Percentiles rank a stretch among this genome's conserved stretches.
Evolutionary conservation across 371 early-diverging fungal genomes (phyloP).

Genomic region (Dichotomocladium elegans): DNA sequence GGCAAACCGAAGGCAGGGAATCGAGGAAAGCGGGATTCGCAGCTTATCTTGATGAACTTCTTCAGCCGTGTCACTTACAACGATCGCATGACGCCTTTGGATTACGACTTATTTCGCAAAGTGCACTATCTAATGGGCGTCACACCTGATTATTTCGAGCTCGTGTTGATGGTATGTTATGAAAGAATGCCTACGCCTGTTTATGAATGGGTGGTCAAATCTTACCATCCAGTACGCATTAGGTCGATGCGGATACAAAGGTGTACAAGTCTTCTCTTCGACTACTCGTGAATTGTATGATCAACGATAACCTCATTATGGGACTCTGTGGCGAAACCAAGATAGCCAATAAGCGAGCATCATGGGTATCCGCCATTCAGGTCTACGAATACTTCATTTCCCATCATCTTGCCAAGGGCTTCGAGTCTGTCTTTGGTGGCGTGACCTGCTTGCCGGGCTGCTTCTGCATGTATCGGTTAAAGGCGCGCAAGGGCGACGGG

Average conservation of each 20-base stretch:
- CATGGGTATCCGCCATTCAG: slow-evolving; percentile 91
- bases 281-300: slow-evolving; percentile 72
- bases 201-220: too few species aligned
- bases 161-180: slow-evolving; percentile 78
- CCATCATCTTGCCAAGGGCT: slow-evolving; percentile 90
- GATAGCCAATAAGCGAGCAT: slow-evolving; percentile 80
- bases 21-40: slow-evolving; percentile 94
- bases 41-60: slow-evolving; percentile 92
- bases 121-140: slow-evolving; percentile 72
- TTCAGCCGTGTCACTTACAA: slow-evolving; percentile 79
- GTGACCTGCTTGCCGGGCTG: slow-evolving; percentile 97
- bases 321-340: slow-evolving; percentile 86
- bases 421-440: slow-evolving; percentile 95
- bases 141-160: slow-evolving; percentile 79
- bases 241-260: slow-evolving; percentile 87
- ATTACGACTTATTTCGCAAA: slow-evolving; percentile 83
- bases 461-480: slow-evolving; percentile 91
- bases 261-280: slow-evolving; percentile 72
- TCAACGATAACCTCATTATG: slow-evolving; percentile 78
- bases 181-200: too few species aligned
- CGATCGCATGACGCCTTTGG: slow-evolving; percentile 81
- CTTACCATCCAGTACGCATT: too few species aligned
- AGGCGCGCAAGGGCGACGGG: slow-evolving; percentile 57
- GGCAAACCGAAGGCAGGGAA: slow-evolving; percentile 80
- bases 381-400: slow-evolving; percentile 97